Evolutionary conservation across 306 rosid genomes (phyloP), one percentile per base, ranked within the genome.

Genomic region (Trifolium subterraneum): DNA sequence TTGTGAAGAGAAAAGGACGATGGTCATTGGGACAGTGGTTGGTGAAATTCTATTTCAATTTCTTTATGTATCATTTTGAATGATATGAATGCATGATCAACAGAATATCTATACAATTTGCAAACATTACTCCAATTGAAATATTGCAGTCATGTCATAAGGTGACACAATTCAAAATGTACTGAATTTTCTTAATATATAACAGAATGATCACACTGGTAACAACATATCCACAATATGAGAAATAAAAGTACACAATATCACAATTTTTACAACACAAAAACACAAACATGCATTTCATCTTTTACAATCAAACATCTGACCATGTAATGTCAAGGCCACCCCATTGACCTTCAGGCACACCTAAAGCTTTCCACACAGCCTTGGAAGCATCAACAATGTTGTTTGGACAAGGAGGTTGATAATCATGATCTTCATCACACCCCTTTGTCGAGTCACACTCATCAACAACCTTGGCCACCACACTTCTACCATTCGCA

Each of bases 401-500:
- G 73, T 82, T 79, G 71, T 84, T 81, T 33, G 76, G 27, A 35
- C 91, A 85, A 0, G 87, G 82, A 48, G 87, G 84, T 39, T 84
- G 85, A 38, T 54, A 85, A 44, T 74, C 87, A 69, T 86, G 88
- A 1, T 78, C 82, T 0, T 22, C 62, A 78, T 83, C 85, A 67
- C 88, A 88, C 20, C 93, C 88, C 27, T 8, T 73, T 0, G 77
- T 84, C 0, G 88, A 88, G 73, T 88, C 87, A 69, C 90, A 84
- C 64, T 86, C 80, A 12, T 86, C 89, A 13, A 88, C 86, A 29
- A 88, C 93, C 77, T 6, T 81, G 4, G 87, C 88, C 23, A 35
- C 72, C 74, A 88, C 87, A 25, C 80, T 88, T 8, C 52, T 38
- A 2, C 84, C 88, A 63, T 86, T 79, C 1, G 14, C 89, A 7